Base-by-base conservation (phyloP, 1,284 basidiomycete genomes). In the Microbotryum silenes-acaulis region DNA sequence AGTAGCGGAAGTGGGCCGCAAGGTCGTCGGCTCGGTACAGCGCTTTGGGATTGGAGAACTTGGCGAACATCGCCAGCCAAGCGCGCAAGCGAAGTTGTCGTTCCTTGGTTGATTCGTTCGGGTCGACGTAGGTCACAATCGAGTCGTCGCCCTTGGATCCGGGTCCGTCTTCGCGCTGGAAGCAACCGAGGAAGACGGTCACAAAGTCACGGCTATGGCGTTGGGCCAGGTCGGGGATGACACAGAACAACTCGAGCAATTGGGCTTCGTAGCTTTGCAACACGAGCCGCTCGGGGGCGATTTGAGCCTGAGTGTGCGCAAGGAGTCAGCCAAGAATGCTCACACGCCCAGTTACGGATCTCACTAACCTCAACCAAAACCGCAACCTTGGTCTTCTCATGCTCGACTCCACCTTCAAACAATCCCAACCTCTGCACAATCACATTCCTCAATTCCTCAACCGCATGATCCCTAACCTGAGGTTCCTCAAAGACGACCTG, bases 21-120 rank as follows among this genome's bases (percentile, higher is more conserved):
- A 98, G 80, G 0, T 81, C 81, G 12, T 85, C 81, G 0, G 89
- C 82, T 4, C 83, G 81, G 71, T 84, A 83, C 1, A 96, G 79
- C 0, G 89, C 88, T 75, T 91, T 93, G 12, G 92, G 92, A 72
- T 97, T 97, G 70, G 79, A 79, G 74, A 99, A 89, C 74, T 91
- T 93, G 60, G 88, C 82, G 73, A 97, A 89, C 2, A 98, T 80
- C 42, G 83, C 83, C 29, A 98, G 83, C 85, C 89, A 97, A 2
- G 82, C 79, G 21, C 76, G 79, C 31, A 91, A 81, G 78, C 75
- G 58, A 81, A 79, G 6, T 82, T 69, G 67, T 57, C 66, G 68
- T 7, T 69, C 68, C 63, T 59, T 72, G 61, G 51, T 64, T 61
- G 46, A 61, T 60, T 56, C 70, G 68, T 54, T 61, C 45, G 59